phyloP scores from a whole-genome alignment of 2,329 filamentous ascomycete genomes.

The Hypoxylon sp. region DNA sequence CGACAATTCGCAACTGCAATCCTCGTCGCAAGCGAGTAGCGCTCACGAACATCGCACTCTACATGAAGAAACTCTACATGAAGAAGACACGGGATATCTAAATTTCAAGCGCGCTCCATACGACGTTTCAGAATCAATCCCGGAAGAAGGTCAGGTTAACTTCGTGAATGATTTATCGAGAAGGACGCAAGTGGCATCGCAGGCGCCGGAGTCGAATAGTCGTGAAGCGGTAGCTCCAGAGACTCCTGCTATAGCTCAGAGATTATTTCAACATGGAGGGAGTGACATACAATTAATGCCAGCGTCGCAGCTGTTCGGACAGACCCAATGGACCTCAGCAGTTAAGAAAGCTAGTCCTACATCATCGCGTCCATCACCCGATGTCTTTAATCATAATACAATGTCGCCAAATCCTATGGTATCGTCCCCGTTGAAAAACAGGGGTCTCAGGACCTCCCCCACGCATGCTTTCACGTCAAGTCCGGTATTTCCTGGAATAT shows the following conservation, averaged over 20 bases:
- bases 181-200: constrained; percentile 54
- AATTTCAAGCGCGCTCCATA: constrained; percentile 59
- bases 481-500: constrained; percentile 52
- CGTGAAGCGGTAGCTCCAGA: constrained; percentile 57
- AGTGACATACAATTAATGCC: constrained; percentile 54
- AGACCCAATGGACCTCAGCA: constrained; percentile 69
- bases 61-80: constrained; percentile 61
- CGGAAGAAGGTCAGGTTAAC: constrained; percentile 42
- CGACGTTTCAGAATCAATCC: constrained; percentile 44
- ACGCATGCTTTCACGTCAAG: constrained; percentile 60
- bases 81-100: constrained; percentile 67
- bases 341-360: constrained; percentile 68
- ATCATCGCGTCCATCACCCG: constrained; percentile 70
- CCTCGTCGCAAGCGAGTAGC: constrained; percentile 49
- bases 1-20: constrained; percentile 48
- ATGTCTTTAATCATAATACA: constrained; percentile 60
- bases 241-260: constrained; percentile 65
- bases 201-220: constrained; percentile 54
- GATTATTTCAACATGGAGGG: constrained; percentile 62
- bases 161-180: constrained; percentile 44
- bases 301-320: constrained; percentile 68
- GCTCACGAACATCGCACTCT: constrained; percentile 56
- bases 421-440: constrained; percentile 67
- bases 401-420: constrained; percentile 63
- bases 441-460: constrained; percentile 64